Conservation (phyloP, 2,329 filamentous ascomycete genomes). For the Leptographium radiaticola region DNA sequence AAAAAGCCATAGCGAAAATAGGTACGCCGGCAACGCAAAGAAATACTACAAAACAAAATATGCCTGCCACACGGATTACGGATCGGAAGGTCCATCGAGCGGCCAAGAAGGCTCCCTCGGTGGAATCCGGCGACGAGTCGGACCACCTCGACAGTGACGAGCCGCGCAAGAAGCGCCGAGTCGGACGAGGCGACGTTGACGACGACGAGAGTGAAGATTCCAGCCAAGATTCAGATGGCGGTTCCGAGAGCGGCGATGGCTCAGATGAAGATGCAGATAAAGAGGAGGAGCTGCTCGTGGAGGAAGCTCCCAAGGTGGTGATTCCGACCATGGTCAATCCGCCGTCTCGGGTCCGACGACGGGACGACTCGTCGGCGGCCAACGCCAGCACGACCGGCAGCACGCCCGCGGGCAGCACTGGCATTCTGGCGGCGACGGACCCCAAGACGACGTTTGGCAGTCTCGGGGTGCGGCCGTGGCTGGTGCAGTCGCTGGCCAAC, state of each 20-base stretch:
- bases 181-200: neutral
- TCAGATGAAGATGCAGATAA: conserved; percentile 15
- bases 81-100: too few species aligned
- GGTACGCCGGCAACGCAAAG: neutral
- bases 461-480: conserved; percentile 70
- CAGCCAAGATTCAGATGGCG: neutral
- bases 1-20: neutral
- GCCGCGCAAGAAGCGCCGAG: conserved; percentile 21
- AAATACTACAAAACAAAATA: neutral
- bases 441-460: conserved; percentile 55
- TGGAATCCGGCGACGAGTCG: conserved; percentile 22
- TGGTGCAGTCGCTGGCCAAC: conserved; percentile 63
- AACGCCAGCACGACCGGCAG: neutral
- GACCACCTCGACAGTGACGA: conserved; percentile 30
- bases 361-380: conserved; percentile 4
- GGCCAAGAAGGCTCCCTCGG: neutral
- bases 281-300: neutral
- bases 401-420: neutral
- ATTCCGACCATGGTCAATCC: conserved; percentile 31
- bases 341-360: conserved; percentile 38
- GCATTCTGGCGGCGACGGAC: conserved; percentile 37
- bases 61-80: too few species aligned
- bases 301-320: conserved; percentile 13
- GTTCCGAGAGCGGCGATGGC: neutral
- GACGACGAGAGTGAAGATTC: neutral